A percentile compares a stretch with the other conserved stretches of the same genome.
phyloP scores from a whole-genome alignment of 306 rosid species.

The Lagenaria siceraria region DNA sequence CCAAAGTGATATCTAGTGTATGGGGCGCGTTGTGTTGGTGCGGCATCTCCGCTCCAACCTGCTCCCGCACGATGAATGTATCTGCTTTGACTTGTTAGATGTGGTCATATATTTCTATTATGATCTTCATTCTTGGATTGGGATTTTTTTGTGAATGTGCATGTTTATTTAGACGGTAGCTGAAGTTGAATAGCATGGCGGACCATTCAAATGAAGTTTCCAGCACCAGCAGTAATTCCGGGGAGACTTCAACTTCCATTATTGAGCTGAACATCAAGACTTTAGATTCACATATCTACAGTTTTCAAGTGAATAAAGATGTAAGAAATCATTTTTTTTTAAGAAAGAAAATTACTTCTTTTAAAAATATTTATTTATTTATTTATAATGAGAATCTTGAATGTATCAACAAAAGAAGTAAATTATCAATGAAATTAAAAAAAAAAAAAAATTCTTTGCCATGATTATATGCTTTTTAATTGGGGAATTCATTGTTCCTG shows the following conservation, averaged over 20 bases:
- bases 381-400: background rate
- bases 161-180: conserved; percentile 8
- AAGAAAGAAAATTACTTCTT: background rate
- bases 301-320: conserved; percentile 66
- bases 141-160: conserved; percentile 5
- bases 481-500: background rate
- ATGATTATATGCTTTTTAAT: background rate
- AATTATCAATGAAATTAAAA: background rate
- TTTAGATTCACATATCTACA: conserved; percentile 60
- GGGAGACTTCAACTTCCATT: conserved; percentile 46
- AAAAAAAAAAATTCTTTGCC: background rate
- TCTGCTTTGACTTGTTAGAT: background rate
- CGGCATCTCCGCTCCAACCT: background rate
- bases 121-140: background rate
- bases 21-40: background rate
- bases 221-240: conserved; percentile 30
- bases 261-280: conserved; percentile 87
- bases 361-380: too few relatives aligned
- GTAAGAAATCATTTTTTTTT: conserved; percentile 21
- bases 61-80: background rate
- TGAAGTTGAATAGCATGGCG: conserved; percentile 47
- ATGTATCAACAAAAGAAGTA: background rate
- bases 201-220: conserved; percentile 48
- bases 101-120: background rate
- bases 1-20: background rate